phyloP scores from a whole-genome alignment of 352 stramenopile genomes.

The Phytophthora nicotianae region DNA sequence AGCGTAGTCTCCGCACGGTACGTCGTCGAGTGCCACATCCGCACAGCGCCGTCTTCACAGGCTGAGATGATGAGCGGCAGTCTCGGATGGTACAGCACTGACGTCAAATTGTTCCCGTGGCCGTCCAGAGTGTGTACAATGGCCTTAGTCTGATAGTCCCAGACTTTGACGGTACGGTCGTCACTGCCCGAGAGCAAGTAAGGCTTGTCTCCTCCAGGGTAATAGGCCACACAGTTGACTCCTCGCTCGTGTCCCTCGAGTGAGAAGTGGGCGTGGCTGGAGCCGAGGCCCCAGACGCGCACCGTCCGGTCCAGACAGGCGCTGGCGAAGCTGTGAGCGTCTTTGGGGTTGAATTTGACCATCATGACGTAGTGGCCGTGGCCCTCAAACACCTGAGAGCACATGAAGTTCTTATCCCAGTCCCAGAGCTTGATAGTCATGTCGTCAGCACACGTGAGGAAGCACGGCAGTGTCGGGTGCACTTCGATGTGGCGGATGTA shows the following conservation, averaged over 20 bases:
- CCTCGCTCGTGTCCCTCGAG: constrained; percentile 94
- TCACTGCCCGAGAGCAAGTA: constrained; percentile 98
- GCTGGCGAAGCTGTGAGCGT: constrained; percentile 98
- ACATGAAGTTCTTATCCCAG: constrained; percentile 91
- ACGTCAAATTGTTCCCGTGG: constrained; percentile 98
- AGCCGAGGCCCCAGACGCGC: constrained; percentile 95
- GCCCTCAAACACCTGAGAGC: constrained; percentile 86
- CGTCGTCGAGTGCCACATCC: constrained; percentile 94
- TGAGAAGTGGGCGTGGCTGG: constrained; percentile 93
- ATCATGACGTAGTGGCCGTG: constrained; percentile 99
- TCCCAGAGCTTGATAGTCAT: constrained; percentile 99
- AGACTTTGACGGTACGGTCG: constrained; percentile 98
- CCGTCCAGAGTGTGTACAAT: constrained; percentile 99
- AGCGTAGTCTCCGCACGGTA: constrained; percentile 98
- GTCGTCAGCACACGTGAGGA: constrained; percentile 97
- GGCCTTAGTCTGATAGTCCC: constrained; percentile 99
- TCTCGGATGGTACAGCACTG: constrained; percentile 98
- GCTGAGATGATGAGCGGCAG: constrained; percentile 98
- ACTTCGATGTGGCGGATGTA: constrained; percentile 98
- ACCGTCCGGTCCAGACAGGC: constrained; percentile 97
- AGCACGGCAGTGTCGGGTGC: constrained; percentile 96
- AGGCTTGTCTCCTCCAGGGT: constrained; percentile 97
- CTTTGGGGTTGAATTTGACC: constrained; percentile 99
- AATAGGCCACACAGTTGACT: constrained; percentile 99
- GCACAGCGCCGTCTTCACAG: constrained; percentile 96